Evolutionary conservation across 371 early-diverging fungal species (phyloP), one percentile per base, ranked within the genome.

Genomic region (Mucor plumbeus): DNA sequence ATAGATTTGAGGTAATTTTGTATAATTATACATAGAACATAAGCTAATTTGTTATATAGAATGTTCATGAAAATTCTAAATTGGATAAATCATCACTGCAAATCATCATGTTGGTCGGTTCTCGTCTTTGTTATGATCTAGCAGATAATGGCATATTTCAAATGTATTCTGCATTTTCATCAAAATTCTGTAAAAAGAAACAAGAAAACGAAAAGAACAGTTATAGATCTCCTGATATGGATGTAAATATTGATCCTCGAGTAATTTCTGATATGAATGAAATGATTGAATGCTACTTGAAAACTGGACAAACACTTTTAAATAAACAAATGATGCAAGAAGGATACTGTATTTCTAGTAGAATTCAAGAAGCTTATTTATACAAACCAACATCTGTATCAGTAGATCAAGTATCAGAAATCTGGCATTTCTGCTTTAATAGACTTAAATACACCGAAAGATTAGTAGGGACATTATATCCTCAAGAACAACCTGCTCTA

Each of bases 61-160:
- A 54, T 39, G 34, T 71, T 17, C 21, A 68, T 35, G 41, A 50
- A 55, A 35, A 19, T 7, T 34, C 38, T 35, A 53, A 62, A 40
- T n/a, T 66, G 13, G 56, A 70, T 43, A 59, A 35, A 41, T 4
- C 8, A 7, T 60, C 59, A 2, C 11, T 64, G 26, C 59, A 64
- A 8, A 63, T 68, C 1, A 58, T 79, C 1, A 60, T 71, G 11
- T 41, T 80, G n/a, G 65, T 80, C 7, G 74, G 74, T 44, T 85
- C 88, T 15, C 82, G 83, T 8, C 70, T 87, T 15, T 85, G 83
- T 59, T 82, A 85, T 41, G 79, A 86, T 57, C 53, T 86, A 7
- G 79, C 85, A 3, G 81, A 80, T 31, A 65, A 76, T 19, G 68
- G 71, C 0, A 75, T 84, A 5, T 71, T 74, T 21, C 79, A 81